Evolutionary conservation across 495 filamentous ascomycete genomes (phyloP), one percentile per base, ranked within the genome.

Genomic region (Aspergillus panamensis): DNA sequence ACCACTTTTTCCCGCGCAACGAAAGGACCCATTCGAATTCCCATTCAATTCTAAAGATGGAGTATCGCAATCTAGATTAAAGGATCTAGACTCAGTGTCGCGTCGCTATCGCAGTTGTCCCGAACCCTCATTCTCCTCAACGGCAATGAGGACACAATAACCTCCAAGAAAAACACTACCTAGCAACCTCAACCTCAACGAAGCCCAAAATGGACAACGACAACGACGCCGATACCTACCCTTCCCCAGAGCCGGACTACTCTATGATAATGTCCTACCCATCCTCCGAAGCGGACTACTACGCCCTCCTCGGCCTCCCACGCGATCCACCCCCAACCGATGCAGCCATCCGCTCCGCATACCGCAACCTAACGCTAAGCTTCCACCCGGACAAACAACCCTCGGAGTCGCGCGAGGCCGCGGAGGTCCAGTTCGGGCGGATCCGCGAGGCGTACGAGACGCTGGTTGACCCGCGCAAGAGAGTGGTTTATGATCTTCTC

Each of bases 321-420:
- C 70, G 68, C 43, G 62, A 73, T 0, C 74, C 78, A 8, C 64
- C 75, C 0, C 73, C 82, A 3, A 76, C 78, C 30, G 69, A 77
- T 6, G 61, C 74, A 20, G 73, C 82, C 25, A 79, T 86, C 55
- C 77, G 77, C 31, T 74, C 71, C 17, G 78, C 81, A 10, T 84
- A 82, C 58, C 74, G 73, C 33, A 74, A 72, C 12, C 71, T 85
- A 29, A 77, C 77, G 20, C 76, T 81, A n/a, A 76, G 76, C 43
- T 82, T 86, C 49, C 80, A 84, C 53, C 80, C 82, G 10, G 83
- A 86, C 59, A 82, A 80, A 53, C 82, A 84, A 53, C 79, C 83
- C 2, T 52, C 73, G 16, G 68, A 78, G 32, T 65, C 77, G 32
- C 77, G 69, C 29, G 69, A 77, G 12, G 66, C 74, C 4, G 82